Evolutionary conservation across 306 rosid genomes (phyloP).

Genomic region (Nissolia schottii): DNA sequence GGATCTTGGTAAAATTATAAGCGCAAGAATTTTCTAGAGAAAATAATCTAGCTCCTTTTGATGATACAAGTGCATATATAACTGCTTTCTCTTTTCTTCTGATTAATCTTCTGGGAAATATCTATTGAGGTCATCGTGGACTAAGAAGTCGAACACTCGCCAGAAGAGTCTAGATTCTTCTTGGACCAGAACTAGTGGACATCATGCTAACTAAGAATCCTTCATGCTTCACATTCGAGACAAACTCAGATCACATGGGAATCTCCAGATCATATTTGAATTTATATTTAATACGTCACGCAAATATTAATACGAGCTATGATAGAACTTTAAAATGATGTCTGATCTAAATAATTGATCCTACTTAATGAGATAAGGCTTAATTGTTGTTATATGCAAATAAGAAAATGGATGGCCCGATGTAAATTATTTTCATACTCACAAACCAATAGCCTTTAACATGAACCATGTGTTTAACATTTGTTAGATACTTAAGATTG

Average conservation of each 20-base stretch:
- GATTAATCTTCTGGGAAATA: no score
- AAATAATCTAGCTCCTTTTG: constrained; percentile 8
- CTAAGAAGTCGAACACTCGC: neutral
- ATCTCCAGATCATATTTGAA: no score
- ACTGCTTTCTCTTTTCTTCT: constrained; percentile 5
- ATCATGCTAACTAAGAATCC: constrained; percentile 21
- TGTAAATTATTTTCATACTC: no score
- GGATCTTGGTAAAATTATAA: constrained; percentile 20
- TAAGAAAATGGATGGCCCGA: no score
- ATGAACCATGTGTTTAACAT: neutral
- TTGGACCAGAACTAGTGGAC: constrained; percentile 27
- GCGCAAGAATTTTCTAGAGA: constrained; percentile 17
- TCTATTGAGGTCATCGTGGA: neutral
- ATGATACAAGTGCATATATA: neutral
- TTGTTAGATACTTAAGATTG: no score
- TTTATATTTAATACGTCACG: no score
- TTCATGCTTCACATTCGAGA: constrained; percentile 13
- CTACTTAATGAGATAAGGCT: no score
- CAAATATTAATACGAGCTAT: no score
- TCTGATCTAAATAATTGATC: no score
- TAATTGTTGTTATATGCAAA: no score
- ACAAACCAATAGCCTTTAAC: neutral
- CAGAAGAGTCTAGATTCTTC: constrained; percentile 24
- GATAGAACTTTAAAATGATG: no score
- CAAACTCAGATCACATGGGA: constrained; percentile 5